phyloP scores from a whole-genome alignment of 1,139 yeast genomes.

The Yamadazyma friedrichii region DNA sequence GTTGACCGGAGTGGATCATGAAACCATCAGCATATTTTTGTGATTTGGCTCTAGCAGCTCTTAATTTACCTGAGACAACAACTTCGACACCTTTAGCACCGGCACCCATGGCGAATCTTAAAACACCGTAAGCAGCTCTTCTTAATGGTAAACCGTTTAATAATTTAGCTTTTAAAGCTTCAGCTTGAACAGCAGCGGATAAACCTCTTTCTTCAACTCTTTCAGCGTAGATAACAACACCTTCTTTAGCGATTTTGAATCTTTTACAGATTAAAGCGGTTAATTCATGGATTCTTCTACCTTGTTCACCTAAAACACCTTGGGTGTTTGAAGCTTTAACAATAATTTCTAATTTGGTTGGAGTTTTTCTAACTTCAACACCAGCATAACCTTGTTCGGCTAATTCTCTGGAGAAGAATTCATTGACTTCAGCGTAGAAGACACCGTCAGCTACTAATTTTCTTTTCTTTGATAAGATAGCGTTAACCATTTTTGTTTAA shows the following conservation, averaged over 20 bases:
- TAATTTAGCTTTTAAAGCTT: constrained; percentile 96
- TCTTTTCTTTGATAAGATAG: constrained; percentile 80
- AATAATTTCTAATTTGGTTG: constrained; percentile 96
- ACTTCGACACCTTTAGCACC: constrained; percentile 99
- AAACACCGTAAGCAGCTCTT: constrained; percentile 99
- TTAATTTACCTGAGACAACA: constrained; percentile 98
- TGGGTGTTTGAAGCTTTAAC: constrained; percentile 99
- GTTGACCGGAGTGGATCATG: constrained; percentile 99
- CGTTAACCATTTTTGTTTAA: constrained; percentile 35
- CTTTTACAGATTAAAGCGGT: constrained; percentile 98
- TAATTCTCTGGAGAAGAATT: constrained; percentile 99
- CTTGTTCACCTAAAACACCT: constrained; percentile 99
- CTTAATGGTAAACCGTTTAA: constrained; percentile 99
- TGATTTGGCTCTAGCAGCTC: constrained; percentile 99
- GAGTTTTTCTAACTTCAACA: constrained; percentile 99
- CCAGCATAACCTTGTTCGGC: constrained; percentile 99
- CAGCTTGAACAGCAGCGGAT: constrained; percentile 99
- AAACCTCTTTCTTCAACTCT: constrained; percentile 99
- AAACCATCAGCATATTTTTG: constrained; percentile 99
- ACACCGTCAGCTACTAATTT: constrained; percentile 99
- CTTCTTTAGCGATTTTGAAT: constrained; percentile 94
- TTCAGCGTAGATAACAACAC: constrained; percentile 96
- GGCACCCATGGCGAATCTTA: constrained; percentile 99
- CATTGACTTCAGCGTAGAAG: constrained; percentile 99
- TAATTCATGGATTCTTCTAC: constrained; percentile 99